phyloP scores from a whole-genome alignment of 1,284 basidiomycete genomes.

The Cryptococcus amylolentus region DNA sequence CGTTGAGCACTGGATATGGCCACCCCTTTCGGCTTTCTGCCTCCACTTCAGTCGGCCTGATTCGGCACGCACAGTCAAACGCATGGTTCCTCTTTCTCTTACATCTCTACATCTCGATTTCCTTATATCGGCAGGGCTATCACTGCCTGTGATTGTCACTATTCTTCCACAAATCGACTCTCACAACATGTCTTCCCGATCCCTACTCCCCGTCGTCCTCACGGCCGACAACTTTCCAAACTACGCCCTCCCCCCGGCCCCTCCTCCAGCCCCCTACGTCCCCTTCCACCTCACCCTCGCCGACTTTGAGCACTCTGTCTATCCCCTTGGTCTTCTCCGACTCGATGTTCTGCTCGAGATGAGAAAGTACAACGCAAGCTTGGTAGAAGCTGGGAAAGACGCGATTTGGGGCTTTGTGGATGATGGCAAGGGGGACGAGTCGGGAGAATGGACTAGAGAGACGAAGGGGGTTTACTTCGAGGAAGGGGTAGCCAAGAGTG shows the following conservation, averaged over 20 bases:
- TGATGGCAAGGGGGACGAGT: conserved; percentile 9
- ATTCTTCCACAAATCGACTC: neutral
- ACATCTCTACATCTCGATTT: too few species aligned
- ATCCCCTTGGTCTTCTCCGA: conserved; percentile 25
- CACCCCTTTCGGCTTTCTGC: too few species aligned
- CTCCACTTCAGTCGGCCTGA: too few species aligned
- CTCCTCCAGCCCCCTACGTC: conserved; percentile 14
- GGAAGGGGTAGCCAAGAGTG: conserved; percentile 21
- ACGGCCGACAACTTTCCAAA: conserved; percentile 62
- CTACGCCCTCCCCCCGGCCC: conserved; percentile 5
- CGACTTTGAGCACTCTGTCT: conserved; percentile 16
- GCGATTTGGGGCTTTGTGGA: conserved; percentile 9
- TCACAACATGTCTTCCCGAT: conserved; percentile 4
- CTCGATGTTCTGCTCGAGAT: conserved; percentile 23
- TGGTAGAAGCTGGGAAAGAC: neutral
- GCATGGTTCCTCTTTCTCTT: too few species aligned
- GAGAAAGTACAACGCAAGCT: neutral
- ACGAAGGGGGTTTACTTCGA: conserved; percentile 28
- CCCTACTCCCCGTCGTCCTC: conserved; percentile 60
- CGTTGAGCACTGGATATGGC: too few species aligned
- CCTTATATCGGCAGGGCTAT: too few species aligned
- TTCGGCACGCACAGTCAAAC: too few species aligned
- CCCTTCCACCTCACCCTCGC: conserved; percentile 31
- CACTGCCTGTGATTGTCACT: neutral
- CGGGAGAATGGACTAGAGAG: conserved; percentile 1